Base-by-base conservation (phyloP, 2,329 filamentous ascomycete genomes). In the Emmonsiellopsis sp. region DNA sequence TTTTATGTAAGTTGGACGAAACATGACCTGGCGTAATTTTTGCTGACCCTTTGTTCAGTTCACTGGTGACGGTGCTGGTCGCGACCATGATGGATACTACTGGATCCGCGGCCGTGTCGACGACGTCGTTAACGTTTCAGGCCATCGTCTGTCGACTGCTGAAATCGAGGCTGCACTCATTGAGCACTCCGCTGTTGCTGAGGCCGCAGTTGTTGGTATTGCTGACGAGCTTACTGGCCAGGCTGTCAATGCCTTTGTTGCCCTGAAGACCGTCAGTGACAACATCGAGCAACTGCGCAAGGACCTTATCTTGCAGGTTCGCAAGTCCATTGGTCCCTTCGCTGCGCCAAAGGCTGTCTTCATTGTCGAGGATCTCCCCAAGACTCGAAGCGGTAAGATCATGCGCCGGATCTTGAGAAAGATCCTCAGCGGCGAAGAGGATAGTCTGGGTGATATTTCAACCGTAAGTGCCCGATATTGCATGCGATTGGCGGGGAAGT, bases 61-160 rank as follows among this genome's bases (percentile, higher is more conserved):
- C 66, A 77, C 73, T 50, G 75, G 75, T 56, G 93, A 98, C 68
- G 93, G 93, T 67, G 93, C 93, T 53, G 93, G 88, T 56, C 88
- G 93, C 67, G 93, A 98, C 70, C 87, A 95, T 73, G 93, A 98
- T 65, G 93, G 93, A 54, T 98, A 96, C 79, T 98, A 97, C 83
- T 98, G 93, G 93, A 98, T 98, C 70, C 89, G 93, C 58, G 93
- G 93, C 60, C 90, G 93, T 72, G 93, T 98, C 51, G 93, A 98
- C 68, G 93, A 98, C 65, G 93, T 98, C 43, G 92, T 98, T 71
- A 98, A 98, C 73, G 93, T 98, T 58, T 93, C 87, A 63, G 93
- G 93, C 31, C 93, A 98, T 73, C 86, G 93, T 70, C 80, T 98
- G 58, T 97, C 92, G 13, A 98, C 93, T 8, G 92, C 93, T 37